These are phyloP conservation scores for Tuber brumale DNA, from an alignment of 495 filamentous ascomycete genomes.

Conservation along the genomic window DNA sequence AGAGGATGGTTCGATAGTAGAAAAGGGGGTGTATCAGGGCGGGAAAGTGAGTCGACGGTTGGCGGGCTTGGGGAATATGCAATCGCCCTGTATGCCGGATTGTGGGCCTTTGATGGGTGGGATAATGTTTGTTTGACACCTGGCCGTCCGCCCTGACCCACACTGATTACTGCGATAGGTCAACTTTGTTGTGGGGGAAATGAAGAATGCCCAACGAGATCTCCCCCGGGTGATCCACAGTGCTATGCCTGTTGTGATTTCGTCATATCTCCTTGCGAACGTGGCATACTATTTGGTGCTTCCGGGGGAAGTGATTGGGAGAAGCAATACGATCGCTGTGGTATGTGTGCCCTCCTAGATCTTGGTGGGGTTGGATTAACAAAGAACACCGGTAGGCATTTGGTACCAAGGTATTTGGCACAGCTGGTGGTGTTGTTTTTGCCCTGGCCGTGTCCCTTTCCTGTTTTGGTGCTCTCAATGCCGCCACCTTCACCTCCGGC, in stretches of 20 bases:
- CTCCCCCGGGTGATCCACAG: constrained; percentile 94
- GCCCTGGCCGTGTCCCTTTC: constrained; percentile 82
- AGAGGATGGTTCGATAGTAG: constrained; percentile 75
- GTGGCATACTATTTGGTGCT: constrained; percentile 90
- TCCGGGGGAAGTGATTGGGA: constrained; percentile 70
- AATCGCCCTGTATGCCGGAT: constrained; percentile 85
- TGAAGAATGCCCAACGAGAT: constrained; percentile 81
- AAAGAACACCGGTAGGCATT: constrained; percentile 47
- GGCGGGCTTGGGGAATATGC: constrained; percentile 40
- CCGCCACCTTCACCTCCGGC: constrained; percentile 85
- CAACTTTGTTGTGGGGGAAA: constrained; percentile 95
- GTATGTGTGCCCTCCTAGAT: constrained; percentile 42
- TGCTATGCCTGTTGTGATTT: constrained; percentile 89
- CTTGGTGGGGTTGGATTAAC: not conserved
- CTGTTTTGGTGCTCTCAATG: constrained; percentile 89
- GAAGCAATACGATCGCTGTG: constrained; percentile 85
- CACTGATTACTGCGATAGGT: constrained; percentile 52
- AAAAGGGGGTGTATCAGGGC: constrained; percentile 10
- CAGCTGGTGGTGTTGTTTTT: constrained; percentile 71
- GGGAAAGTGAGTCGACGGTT: constrained; percentile 5
- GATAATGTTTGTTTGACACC: constrained; percentile 70
- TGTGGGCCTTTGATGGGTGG: constrained; percentile 99
- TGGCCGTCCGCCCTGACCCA: constrained; percentile 3
- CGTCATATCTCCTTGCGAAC: constrained; percentile 85
- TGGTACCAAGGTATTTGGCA: constrained; percentile 81